Conservation (phyloP, 1,139 yeast species). For the Saccharomyces pastorianus region DNA sequence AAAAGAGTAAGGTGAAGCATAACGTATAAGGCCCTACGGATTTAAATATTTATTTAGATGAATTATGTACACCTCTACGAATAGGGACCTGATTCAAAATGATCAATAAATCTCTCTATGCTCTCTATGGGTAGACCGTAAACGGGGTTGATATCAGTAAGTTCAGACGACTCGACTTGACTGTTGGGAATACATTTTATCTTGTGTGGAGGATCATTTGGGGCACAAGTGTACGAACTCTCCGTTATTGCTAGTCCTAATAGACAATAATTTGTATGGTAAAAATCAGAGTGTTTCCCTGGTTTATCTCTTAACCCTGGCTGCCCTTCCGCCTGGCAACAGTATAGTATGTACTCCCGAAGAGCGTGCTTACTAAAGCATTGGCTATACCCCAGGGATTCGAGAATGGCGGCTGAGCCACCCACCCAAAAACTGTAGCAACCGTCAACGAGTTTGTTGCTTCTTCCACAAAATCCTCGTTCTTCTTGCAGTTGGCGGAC, state of each 20-base stretch:
- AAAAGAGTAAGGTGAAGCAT: not conserved
- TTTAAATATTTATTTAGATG: not conserved
- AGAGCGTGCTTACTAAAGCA: slow-evolving; percentile 50
- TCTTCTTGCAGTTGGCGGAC: slow-evolving; percentile 63
- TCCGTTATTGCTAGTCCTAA: slow-evolving; percentile 71
- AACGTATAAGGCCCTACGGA: not conserved
- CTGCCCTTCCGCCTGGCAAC: slow-evolving; percentile 52
- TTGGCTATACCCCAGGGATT: slow-evolving; percentile 26
- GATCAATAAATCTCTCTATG: slow-evolving; percentile 10
- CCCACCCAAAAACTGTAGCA: slow-evolving; percentile 98
- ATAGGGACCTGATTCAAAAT: slow-evolving; percentile 17
- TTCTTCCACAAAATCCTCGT: slow-evolving; percentile 84
- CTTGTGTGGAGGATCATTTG: slow-evolving; percentile 23
- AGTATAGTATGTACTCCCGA: slow-evolving; percentile 57
- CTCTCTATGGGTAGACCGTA: slow-evolving; percentile 47
- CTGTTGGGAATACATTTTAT: slow-evolving; percentile 10
- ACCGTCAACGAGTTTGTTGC: slow-evolving; percentile 91
- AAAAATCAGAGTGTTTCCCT: slow-evolving; percentile 68
- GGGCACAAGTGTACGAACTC: slow-evolving; percentile 30
- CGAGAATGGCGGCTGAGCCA: slow-evolving; percentile 55
- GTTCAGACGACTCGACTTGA: slow-evolving; percentile 10
- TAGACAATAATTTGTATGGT: slow-evolving; percentile 81
- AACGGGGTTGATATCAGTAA: slow-evolving; percentile 48
- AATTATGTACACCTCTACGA: no score
- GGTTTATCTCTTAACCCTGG: slow-evolving; percentile 93